phyloP scores from a whole-genome alignment of 495 filamentous ascomycete genomes.

The Penicillium soppii region DNA sequence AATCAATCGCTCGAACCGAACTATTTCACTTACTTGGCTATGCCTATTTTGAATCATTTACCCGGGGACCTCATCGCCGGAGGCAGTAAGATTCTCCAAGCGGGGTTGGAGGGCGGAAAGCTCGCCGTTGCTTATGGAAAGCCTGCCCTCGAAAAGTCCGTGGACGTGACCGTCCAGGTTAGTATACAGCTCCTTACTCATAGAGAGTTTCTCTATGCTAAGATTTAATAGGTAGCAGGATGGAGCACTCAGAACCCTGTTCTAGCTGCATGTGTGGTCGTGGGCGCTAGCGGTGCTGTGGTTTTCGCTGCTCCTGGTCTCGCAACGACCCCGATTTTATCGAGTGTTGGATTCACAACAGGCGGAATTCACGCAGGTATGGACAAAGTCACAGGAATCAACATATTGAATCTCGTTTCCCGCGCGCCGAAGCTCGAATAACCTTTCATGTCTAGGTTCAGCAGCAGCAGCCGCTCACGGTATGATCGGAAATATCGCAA shows the following conservation, averaged over 20 bases:
- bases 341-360: slow-evolving; percentile 10
- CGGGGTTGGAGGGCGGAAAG: too few species aligned
- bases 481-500: slow-evolving; percentile 15
- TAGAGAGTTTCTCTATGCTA: too few species aligned
- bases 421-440: slow-evolving; percentile 3
- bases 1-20: too few species aligned
- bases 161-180: too few species aligned
- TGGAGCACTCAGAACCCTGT: slow-evolving; percentile 15
- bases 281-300: slow-evolving; percentile 8
- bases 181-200: too few species aligned
- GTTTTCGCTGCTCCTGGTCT: slow-evolving; percentile 11
- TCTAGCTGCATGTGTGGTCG: slow-evolving; percentile 8
- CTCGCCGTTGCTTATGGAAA: too few species aligned
- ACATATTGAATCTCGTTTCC: not conserved
- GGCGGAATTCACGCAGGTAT: slow-evolving; percentile 20
- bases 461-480: slow-evolving; percentile 8
- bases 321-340: slow-evolving; percentile 12
- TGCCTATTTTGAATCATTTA: too few species aligned
- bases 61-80: too few species aligned
- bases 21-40: too few species aligned
- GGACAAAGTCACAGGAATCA: not conserved
- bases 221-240: slow-evolving; percentile 8
- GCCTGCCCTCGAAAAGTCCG: too few species aligned
- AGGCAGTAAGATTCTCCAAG: too few species aligned
- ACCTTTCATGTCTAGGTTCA: slow-evolving; percentile 3